Evolutionary conservation across 1,139 yeast species (phyloP).

Genomic region (Candida buenavistaensis): DNA sequence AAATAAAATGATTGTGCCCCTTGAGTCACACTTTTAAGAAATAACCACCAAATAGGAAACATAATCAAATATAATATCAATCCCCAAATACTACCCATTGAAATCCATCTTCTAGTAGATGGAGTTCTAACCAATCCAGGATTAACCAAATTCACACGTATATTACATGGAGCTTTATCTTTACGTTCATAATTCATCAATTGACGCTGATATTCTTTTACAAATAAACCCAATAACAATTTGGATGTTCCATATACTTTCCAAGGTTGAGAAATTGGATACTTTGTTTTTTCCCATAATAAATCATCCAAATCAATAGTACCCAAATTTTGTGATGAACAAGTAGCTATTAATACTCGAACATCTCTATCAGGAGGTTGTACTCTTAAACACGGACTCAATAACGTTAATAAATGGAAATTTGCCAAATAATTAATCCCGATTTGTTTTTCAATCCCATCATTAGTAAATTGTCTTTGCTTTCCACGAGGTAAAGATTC

Average conservation of each 20-base stretch:
- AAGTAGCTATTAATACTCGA: conserved; percentile 70
- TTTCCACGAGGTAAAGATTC: conserved; percentile 66
- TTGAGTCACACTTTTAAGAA: conserved; percentile 68
- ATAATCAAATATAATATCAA: conserved; percentile 63
- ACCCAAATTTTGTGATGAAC: conserved; percentile 76
- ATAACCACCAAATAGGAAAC: conserved; percentile 81
- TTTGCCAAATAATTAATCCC: conserved; percentile 83
- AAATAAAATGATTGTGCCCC: conserved; percentile 81
- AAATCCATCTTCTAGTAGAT: conserved; percentile 73
- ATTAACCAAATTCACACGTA: conserved; percentile 74
- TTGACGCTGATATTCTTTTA: conserved; percentile 70
- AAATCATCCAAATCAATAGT: conserved; percentile 65
- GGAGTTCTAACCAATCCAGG: conserved; percentile 93
- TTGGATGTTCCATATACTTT: conserved; percentile 80
- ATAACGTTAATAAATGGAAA: conserved; percentile 72
- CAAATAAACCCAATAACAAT: conserved; percentile 70
- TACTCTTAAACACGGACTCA: conserved; percentile 77
- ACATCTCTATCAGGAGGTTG: conserved; percentile 97
- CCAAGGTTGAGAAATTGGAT: conserved; percentile 68
- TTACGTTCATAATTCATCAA: conserved; percentile 56
- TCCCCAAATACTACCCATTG: conserved; percentile 77
- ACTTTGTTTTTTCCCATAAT: conserved; percentile 60
- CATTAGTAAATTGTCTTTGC: conserved; percentile 62
- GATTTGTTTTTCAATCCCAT: conserved; percentile 84
- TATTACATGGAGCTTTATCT: conserved; percentile 68